Conservation (phyloP, 2,329 filamentous ascomycete species). For the Exophiala spinifera region DNA sequence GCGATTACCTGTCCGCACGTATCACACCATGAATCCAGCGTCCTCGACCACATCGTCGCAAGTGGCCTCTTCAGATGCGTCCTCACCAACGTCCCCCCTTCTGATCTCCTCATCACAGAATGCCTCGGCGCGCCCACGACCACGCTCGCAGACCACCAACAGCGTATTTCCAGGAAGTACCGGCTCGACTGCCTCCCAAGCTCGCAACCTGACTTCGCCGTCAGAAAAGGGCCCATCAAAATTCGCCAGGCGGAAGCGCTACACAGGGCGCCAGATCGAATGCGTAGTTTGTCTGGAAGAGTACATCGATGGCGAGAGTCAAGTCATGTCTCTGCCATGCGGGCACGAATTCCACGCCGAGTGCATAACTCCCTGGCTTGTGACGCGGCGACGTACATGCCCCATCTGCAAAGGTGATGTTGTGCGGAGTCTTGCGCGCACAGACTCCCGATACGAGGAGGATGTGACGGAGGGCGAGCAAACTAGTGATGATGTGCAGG, state of each 20-base stretch:
- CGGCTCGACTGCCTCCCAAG: constrained; percentile 7
- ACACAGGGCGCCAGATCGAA: constrained; percentile 69
- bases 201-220: constrained; percentile 28
- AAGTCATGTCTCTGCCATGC: constrained; percentile 95
- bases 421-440: constrained; percentile 60
- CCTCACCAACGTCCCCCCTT: constrained; percentile 75
- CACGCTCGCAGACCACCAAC: constrained; percentile 39
- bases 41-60: constrained; percentile 57
- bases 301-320: constrained; percentile 88
- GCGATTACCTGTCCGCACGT: constrained; percentile 88
- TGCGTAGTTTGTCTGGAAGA: constrained; percentile 97
- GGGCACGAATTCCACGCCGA: constrained; percentile 97
- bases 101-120: constrained; percentile 56
- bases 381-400: constrained; percentile 91
- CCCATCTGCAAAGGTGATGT: constrained; percentile 99
- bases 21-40: constrained; percentile 73
- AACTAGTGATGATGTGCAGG: constrained; percentile 45
- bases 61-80: constrained; percentile 60
- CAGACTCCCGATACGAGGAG: constrained; percentile 20
- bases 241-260: constrained; percentile 49
- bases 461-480: constrained; percentile 36
- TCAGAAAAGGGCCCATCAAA: constrained; percentile 32
- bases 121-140: constrained; percentile 33
- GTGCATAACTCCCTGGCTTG: constrained; percentile 98
- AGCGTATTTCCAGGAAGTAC: constrained; percentile 29